Evolutionary conservation across 2,329 filamentous ascomycete species (phyloP).

Genomic region (Cercospora beticola): DNA sequence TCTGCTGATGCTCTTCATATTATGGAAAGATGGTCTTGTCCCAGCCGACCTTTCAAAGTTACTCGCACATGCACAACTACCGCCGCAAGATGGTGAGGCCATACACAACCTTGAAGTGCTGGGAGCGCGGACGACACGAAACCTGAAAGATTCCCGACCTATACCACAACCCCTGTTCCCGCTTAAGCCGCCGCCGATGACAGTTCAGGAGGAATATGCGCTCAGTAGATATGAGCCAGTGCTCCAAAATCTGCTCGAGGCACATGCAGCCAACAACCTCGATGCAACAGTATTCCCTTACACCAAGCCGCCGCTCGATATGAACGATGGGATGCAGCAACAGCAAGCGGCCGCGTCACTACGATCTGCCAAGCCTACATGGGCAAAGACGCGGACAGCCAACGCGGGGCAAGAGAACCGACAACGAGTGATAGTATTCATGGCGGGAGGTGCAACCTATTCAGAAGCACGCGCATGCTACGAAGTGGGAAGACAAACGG

Average conservation of each 20-base stretch:
- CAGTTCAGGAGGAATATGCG: slow-evolving; percentile 71
- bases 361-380: slow-evolving; percentile 88
- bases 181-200: slow-evolving; percentile 57
- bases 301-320: slow-evolving; percentile 58
- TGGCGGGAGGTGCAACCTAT: slow-evolving; percentile 93
- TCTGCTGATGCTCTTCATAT: slow-evolving; percentile 78
- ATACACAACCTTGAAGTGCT: slow-evolving; percentile 78
- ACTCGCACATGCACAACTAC: slow-evolving; percentile 77
- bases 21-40: slow-evolving; percentile 84
- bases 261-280: slow-evolving; percentile 46
- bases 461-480: slow-evolving; percentile 89
- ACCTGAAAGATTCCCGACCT: slow-evolving; percentile 74
- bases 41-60: slow-evolving; percentile 81
- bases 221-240: slow-evolving; percentile 84
- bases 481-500: slow-evolving; percentile 70
- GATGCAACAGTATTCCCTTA: slow-evolving; percentile 49
- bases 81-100: slow-evolving; percentile 68
- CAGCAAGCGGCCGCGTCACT: slow-evolving; percentile 62
- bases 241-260: slow-evolving; percentile 82
- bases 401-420: slow-evolving; percentile 67
- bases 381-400: slow-evolving; percentile 75
- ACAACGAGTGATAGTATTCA: slow-evolving; percentile 88
- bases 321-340: slow-evolving; percentile 59
- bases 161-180: slow-evolving; percentile 69
- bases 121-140: slow-evolving; percentile 69